phyloP scores from a whole-genome alignment of 2,329 filamentous ascomycete species.

The Sclerotinia minor region DNA sequence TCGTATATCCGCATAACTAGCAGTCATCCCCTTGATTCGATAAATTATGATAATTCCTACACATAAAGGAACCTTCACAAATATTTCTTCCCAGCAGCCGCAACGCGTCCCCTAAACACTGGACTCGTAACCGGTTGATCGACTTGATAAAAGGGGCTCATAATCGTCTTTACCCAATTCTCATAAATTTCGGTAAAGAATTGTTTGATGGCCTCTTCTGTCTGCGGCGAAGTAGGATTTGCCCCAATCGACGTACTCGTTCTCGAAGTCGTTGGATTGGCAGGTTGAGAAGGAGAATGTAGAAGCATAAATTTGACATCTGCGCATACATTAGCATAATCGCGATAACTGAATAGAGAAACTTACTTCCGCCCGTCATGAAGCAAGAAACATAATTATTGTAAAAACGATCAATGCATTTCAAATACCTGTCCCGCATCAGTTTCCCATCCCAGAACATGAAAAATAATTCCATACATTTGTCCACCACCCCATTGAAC shows the following conservation, averaged over 20 bases:
- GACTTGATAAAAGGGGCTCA: slow-evolving; percentile 92
- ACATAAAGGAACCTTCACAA: slow-evolving; percentile 54
- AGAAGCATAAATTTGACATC: slow-evolving; percentile 91
- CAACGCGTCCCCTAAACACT: slow-evolving; percentile 78
- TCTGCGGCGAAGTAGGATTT: slow-evolving; percentile 85
- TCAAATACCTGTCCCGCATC: slow-evolving; percentile 71
- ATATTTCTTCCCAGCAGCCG: slow-evolving; percentile 89
- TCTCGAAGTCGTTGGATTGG: slow-evolving; percentile 48
- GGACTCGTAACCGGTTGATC: slow-evolving; percentile 86
- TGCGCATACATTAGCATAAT: slow-evolving; percentile 27
- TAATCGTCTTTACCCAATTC: slow-evolving; percentile 92
- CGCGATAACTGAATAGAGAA: slow-evolving; percentile 7
- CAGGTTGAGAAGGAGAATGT: slow-evolving; percentile 68
- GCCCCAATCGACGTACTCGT: slow-evolving; percentile 72
- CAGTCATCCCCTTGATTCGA: background rate
- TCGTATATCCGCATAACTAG: background rate
- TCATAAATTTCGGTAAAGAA: slow-evolving; percentile 97
- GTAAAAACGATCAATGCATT: slow-evolving; percentile 95
- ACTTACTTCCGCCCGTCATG: slow-evolving; percentile 74
- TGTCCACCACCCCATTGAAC: slow-evolving; percentile 87
- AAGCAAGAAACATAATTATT: slow-evolving; percentile 95
- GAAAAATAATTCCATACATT: slow-evolving; percentile 59
- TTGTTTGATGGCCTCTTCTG: slow-evolving; percentile 91
- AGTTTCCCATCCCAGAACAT: slow-evolving; percentile 24
- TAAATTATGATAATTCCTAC: background rate